Conservation (phyloP, 495 filamentous ascomycete genomes). For the Talaromyces wortmannii region DNA sequence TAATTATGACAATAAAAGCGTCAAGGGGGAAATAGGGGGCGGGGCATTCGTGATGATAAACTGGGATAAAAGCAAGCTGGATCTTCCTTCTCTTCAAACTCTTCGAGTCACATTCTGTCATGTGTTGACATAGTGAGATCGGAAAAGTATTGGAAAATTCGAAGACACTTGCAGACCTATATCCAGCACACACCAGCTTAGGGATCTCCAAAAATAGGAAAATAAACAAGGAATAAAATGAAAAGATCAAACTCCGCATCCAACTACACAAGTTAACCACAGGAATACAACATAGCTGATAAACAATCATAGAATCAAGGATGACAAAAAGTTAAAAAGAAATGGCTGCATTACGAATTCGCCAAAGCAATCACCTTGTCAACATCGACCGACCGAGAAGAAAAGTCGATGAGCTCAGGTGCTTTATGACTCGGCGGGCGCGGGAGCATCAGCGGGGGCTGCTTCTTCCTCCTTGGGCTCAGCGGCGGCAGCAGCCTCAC, state of each 20-base stretch:
- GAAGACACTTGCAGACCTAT: slow-evolving; percentile 1
- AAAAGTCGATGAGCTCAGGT: not conserved
- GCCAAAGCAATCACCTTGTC: not conserved
- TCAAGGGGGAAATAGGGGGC: too few relatives aligned
- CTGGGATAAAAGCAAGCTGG: too few relatives aligned
- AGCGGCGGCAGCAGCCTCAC: slow-evolving; percentile 43
- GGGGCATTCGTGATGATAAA: not conserved
- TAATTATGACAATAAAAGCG: too few relatives aligned
- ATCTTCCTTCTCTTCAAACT: too few relatives aligned
- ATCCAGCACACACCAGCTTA: slow-evolving; percentile 1
- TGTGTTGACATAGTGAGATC: not conserved
- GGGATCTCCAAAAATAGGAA: slow-evolving; percentile 30
- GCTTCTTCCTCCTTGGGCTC: slow-evolving; percentile 39
- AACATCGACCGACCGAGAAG: not conserved
- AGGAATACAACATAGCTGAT: not conserved
- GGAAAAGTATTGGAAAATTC: not conserved
- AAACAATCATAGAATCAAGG: not conserved
- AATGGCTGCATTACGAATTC: not conserved
- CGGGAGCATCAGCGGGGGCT: slow-evolving; percentile 32
- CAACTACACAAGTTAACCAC: slow-evolving; percentile 5
- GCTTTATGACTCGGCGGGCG: slow-evolving; percentile 1
- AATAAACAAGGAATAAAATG: not conserved
- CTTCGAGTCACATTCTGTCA: too few relatives aligned
- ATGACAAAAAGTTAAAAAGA: not conserved
- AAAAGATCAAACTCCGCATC: slow-evolving; percentile 33